Evolutionary conservation across 306 rosid genomes (phyloP).

Genomic region (Sechiopsis laciniata): DNA sequence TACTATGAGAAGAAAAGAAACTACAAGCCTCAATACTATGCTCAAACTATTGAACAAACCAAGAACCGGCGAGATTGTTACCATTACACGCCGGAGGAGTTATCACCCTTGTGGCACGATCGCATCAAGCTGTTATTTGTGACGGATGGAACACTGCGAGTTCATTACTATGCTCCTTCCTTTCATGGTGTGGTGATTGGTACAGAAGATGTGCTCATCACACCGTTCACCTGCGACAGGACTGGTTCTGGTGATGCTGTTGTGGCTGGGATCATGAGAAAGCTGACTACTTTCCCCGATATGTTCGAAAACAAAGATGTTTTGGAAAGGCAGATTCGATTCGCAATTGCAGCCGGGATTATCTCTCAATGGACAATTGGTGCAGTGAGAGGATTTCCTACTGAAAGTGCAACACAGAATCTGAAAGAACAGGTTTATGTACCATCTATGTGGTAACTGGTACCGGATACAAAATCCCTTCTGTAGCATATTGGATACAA

Average conservation of each 20-base stretch:
- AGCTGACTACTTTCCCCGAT: conserved; percentile 68
- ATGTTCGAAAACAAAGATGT: conserved; percentile 68
- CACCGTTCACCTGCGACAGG: conserved; percentile 89
- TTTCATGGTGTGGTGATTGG: conserved; percentile 73
- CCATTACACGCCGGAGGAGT: conserved; percentile 71
- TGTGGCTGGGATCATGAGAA: conserved; percentile 83
- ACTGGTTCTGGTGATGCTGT: conserved; percentile 97
- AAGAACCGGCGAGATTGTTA: conserved; percentile 62
- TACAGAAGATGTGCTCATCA: conserved; percentile 89
- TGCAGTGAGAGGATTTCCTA: conserved; percentile 77
- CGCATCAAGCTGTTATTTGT: conserved; percentile 59
- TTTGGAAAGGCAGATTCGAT: conserved; percentile 76
- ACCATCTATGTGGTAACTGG: conserved; percentile 79
- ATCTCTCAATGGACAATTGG: conserved; percentile 96
- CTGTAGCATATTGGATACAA: background rate
- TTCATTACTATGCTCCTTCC: conserved; percentile 75
- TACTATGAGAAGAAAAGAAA: conserved; percentile 58
- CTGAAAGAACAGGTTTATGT: conserved; percentile 94
- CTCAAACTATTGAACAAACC: conserved; percentile 61
- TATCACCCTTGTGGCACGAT: conserved; percentile 75
- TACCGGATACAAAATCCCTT: conserved; percentile 12
- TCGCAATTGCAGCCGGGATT: conserved; percentile 81
- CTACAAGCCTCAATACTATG: conserved; percentile 70
- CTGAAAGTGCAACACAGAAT: conserved; percentile 95
- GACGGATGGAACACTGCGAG: conserved; percentile 72